Conservation (phyloP, 2,329 filamentous ascomycete genomes). For the Westerdykella ornata region DNA sequence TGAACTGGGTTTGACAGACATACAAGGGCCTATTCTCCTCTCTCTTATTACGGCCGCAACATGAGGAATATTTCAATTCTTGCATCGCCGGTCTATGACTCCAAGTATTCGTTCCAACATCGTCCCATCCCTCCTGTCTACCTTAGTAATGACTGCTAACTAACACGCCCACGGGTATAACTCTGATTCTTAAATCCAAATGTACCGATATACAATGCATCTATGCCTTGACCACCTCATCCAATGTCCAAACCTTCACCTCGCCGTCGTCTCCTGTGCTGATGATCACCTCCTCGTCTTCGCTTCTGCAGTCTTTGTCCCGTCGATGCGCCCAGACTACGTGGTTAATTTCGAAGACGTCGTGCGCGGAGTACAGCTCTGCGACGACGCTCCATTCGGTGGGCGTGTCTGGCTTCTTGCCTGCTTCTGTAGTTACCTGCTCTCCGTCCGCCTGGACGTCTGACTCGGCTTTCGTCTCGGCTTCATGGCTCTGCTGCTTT, state of each 20-base stretch:
- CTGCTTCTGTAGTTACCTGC: slow-evolving; percentile 13
- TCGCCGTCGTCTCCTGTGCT: slow-evolving; percentile 89
- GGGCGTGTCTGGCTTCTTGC: background rate
- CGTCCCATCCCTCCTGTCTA: too few relatives aligned
- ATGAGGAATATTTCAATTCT: too few relatives aligned
- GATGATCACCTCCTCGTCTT: slow-evolving; percentile 74
- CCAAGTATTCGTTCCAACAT: too few relatives aligned
- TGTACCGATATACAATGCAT: background rate
- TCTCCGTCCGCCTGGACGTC: slow-evolving; percentile 14
- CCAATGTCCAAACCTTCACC: slow-evolving; percentile 69
- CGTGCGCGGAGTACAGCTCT: slow-evolving; percentile 68
- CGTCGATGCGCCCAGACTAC: slow-evolving; percentile 77
- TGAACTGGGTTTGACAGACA: too few relatives aligned
- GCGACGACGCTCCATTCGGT: slow-evolving; percentile 67
- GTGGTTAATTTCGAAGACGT: slow-evolving; percentile 92
- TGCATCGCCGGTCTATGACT: background rate
- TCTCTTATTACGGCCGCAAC: too few relatives aligned
- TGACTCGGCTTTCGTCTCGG: slow-evolving; percentile 22
- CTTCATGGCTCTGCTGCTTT: slow-evolving; percentile 13
- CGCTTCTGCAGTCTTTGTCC: slow-evolving; percentile 56
- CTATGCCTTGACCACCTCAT: slow-evolving; percentile 9
- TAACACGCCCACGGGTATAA: too few relatives aligned
- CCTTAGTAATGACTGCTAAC: too few relatives aligned
- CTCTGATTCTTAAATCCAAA: too few relatives aligned
- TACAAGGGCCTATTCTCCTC: too few relatives aligned